A percentile compares a stretch with the other conserved stretches of the same genome.
Evolutionary conservation across 331 rosid species (phyloP).

Genomic region (Erythrophleum ivorense): DNA sequence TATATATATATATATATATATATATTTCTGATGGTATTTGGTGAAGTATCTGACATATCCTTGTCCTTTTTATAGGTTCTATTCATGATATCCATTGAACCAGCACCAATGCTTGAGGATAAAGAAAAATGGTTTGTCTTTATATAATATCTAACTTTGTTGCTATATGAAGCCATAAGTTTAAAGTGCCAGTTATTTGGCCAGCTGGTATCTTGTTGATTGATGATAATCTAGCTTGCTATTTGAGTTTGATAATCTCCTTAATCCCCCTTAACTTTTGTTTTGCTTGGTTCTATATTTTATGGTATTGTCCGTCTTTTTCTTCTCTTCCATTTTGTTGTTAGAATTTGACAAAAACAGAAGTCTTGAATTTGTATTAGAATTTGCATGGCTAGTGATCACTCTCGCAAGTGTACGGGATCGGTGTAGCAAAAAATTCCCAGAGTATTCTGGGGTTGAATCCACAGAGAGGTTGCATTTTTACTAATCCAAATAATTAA

Average conservation of each 20-base stretch:
- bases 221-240: constrained; percentile 20
- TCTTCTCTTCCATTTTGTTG: not conserved
- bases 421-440: too few species aligned
- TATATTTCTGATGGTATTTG: constrained; percentile 14
- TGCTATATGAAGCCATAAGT: constrained; percentile 28
- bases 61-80: constrained; percentile 65
- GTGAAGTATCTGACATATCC: constrained; percentile 38
- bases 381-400: not conserved
- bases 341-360: not conserved
- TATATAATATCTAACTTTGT: constrained; percentile 29
- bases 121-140: constrained; percentile 93
- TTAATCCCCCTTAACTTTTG: constrained; percentile 13
- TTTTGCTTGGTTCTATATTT: constrained; percentile 1
- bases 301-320: constrained; percentile 1
- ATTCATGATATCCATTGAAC: constrained; percentile 98
- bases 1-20: constrained; percentile 7
- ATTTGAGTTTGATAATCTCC: constrained; percentile 26
- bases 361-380: not conserved
- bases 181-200: constrained; percentile 6
- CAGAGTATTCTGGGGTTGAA: too few species aligned
- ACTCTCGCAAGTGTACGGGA: too few species aligned
- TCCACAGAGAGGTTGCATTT: too few species aligned
- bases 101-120: constrained; percentile 99
- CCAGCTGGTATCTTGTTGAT: not conserved
- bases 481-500: too few species aligned